These are phyloP conservation scores for Oryza longistaminata DNA, from an alignment of 176 grass and related monocot species.

Conservation along the genomic window DNA sequence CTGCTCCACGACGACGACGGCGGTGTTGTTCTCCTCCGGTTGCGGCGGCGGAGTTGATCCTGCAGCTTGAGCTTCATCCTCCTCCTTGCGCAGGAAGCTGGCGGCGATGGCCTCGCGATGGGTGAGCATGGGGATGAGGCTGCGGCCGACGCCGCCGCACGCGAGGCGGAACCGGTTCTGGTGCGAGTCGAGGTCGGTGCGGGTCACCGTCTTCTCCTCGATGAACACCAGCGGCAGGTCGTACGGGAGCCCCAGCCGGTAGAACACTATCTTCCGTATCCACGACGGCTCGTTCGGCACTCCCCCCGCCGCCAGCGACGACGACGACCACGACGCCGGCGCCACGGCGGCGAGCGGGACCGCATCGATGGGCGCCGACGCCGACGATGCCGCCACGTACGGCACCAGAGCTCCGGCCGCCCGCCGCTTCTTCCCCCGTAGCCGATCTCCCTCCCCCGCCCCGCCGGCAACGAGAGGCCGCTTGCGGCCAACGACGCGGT, in stretches of 20 bases:
- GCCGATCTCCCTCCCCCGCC: background rate
- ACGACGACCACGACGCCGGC: too few species aligned
- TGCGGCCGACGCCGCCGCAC: background rate
- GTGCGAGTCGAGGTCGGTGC: background rate
- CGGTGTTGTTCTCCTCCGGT: background rate
- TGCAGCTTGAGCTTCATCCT: too few species aligned
- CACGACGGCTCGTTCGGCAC: background rate
- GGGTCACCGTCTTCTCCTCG: background rate
- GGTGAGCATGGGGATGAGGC: background rate
- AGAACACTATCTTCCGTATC: background rate
- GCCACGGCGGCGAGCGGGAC: too few species aligned
- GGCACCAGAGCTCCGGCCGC: too few species aligned
- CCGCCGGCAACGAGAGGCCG: too few species aligned
- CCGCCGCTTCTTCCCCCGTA: background rate
- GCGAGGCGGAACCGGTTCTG: background rate
- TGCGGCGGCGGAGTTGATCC: background rate
- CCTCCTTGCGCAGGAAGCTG: background rate
- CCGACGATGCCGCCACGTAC: too few species aligned
- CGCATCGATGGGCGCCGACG: too few species aligned
- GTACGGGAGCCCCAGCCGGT: background rate
- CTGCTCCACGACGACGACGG: too few species aligned
- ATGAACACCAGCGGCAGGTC: background rate
- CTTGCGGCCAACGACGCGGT: background rate
- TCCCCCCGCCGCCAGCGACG: too few species aligned
- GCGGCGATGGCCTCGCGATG: background rate